These are phyloP conservation scores for Elongisporangium prolatum DNA, from an alignment of 352 stramenopile genomes.

Conservation along the genomic window DNA sequence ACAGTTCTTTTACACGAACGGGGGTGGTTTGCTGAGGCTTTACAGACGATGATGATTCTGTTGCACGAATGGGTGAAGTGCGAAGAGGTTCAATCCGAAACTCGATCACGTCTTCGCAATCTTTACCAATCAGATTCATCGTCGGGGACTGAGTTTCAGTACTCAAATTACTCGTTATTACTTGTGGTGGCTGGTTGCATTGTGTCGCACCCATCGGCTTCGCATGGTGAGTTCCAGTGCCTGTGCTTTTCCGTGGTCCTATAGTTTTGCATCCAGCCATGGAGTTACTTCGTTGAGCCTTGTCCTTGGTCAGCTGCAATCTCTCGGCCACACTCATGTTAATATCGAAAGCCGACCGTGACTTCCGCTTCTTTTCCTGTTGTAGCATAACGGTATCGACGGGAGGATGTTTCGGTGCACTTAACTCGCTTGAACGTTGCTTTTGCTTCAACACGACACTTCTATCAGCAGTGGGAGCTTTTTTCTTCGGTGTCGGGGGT, in stretches of 20 bases:
- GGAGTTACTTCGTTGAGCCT: slow-evolving; percentile 27
- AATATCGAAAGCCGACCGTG: slow-evolving; percentile 45
- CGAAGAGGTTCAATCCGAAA: slow-evolving; percentile 17
- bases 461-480: slow-evolving; percentile 16
- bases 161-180: neutral
- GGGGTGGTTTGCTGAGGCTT: neutral
- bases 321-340: slow-evolving; percentile 68
- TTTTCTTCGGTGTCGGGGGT: slow-evolving; percentile 23
- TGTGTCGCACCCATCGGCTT: neutral
- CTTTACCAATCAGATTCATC: slow-evolving; percentile 14
- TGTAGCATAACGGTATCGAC: slow-evolving; percentile 55
- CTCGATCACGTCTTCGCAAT: slow-evolving; percentile 6
- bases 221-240: neutral
- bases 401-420: slow-evolving; percentile 53
- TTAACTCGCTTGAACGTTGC: slow-evolving; percentile 51
- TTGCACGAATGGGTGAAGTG: neutral
- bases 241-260: neutral
- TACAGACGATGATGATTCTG: slow-evolving; percentile 4
- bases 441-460: slow-evolving; percentile 45
- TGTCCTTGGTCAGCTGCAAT: slow-evolving; percentile 47
- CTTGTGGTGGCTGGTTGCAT: neutral
- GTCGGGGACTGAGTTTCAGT: slow-evolving; percentile 3
- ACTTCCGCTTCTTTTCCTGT: slow-evolving; percentile 57
- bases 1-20: slow-evolving; percentile 10
- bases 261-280: slow-evolving; percentile 2